A percentile compares a stretch with the other conserved stretches of the same genome.
Conservation (phyloP, 495 filamentous ascomycete species). For the Usnea hakonensis region DNA sequence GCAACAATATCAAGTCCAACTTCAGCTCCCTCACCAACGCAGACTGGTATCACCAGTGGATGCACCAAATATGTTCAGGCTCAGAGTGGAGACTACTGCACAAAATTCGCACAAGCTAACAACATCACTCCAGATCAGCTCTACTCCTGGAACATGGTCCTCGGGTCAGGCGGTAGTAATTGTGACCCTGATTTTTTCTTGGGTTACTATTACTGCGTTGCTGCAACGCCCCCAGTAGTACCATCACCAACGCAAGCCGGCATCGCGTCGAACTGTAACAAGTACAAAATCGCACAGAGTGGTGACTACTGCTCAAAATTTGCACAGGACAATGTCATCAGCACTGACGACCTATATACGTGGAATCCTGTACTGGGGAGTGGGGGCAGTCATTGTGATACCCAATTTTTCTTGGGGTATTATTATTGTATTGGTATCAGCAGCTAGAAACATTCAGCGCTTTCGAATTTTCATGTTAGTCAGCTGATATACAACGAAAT, state of each 20-base stretch:
- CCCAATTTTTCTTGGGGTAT: conserved; percentile 15
- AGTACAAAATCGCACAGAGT: neutral
- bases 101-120: conserved; percentile 8
- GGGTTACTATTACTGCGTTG: conserved; percentile 16
- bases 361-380: conserved; percentile 18
- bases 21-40: conserved; percentile 21
- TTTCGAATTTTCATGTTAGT: conserved; percentile 1
- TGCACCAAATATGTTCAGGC: conserved; percentile 24
- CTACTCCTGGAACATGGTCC: conserved; percentile 11
- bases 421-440: conserved; percentile 13
- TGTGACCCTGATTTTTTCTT: conserved; percentile 7
- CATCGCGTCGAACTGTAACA: conserved; percentile 7
- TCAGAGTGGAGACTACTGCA: conserved; percentile 16
- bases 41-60: conserved; percentile 13
- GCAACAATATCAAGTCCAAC: neutral
- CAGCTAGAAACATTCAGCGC: conserved; percentile 11
- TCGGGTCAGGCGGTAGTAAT: conserved; percentile 2
- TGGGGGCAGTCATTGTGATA: conserved; percentile 14
- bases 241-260: conserved; percentile 10
- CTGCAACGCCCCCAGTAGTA: conserved; percentile 7
- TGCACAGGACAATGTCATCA: conserved; percentile 15
- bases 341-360: conserved; percentile 9
- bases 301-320: conserved; percentile 17
- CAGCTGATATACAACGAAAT: conserved; percentile 5
- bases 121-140: conserved; percentile 14